phyloP scores from a whole-genome alignment of 768 basidiomycete genomes.

The Harrya chromipes region DNA sequence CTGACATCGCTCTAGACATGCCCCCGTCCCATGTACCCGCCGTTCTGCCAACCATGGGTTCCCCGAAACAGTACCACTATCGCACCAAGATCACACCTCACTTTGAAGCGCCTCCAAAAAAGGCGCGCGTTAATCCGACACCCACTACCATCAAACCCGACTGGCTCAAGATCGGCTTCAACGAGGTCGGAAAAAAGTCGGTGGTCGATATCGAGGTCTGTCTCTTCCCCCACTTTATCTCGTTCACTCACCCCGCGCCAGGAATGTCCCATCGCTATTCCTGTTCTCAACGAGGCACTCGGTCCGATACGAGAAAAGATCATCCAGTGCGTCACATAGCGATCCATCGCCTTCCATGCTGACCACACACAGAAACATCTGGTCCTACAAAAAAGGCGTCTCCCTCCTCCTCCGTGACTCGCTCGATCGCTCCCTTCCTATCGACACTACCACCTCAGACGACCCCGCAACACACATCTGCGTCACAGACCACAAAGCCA shows the following conservation, averaged over 20 bases:
- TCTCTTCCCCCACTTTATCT: not conserved
- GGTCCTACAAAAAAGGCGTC: constrained; percentile 80
- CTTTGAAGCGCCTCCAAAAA: constrained; percentile 74
- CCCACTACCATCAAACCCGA: constrained; percentile 40
- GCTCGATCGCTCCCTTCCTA: constrained; percentile 34
- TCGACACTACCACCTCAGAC: constrained; percentile 32
- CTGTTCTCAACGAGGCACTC: constrained; percentile 70
- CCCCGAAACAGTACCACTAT: constrained; percentile 87
- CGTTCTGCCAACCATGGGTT: constrained; percentile 74
- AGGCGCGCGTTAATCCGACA: constrained; percentile 15
- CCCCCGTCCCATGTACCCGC: constrained; percentile 54
- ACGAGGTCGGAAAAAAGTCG: constrained; percentile 64
- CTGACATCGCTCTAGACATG: constrained; percentile 38
- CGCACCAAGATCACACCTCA: constrained; percentile 98
- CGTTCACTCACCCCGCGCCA: constrained; percentile 24
- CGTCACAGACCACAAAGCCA: constrained; percentile 76
- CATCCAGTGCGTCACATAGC: constrained; percentile 48
- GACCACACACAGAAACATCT: constrained; percentile 58
- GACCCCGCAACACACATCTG: constrained; percentile 65
- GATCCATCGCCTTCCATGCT: not conserved
- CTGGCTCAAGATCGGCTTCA: constrained; percentile 90
- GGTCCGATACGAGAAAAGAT: constrained; percentile 60
- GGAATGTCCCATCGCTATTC: constrained; percentile 92
- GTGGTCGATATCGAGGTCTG: constrained; percentile 90
- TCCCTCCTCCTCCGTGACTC: constrained; percentile 92